phyloP scores from a whole-genome alignment of 495 filamentous ascomycete genomes.

The Glonium stellatum region DNA sequence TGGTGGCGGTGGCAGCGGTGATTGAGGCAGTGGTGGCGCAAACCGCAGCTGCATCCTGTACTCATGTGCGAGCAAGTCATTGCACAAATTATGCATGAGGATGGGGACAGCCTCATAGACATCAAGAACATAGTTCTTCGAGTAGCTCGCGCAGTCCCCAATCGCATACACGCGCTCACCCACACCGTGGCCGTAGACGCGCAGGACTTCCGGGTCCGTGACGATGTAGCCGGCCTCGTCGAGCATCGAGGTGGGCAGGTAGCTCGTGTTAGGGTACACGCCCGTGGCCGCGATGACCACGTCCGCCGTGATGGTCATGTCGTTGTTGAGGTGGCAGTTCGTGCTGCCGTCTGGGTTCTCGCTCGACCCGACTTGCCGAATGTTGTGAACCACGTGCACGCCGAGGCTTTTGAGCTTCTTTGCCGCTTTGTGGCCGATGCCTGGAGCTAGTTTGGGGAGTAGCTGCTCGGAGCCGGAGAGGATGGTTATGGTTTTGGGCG shows the following conservation, averaged over 20 bases:
- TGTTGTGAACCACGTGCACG: slow-evolving; percentile 24
- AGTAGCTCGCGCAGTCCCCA: slow-evolving; percentile 32
- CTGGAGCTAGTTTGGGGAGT: slow-evolving; percentile 10
- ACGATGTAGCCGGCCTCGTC: slow-evolving; percentile 24
- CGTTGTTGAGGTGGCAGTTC: slow-evolving; percentile 21
- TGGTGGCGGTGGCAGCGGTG: neutral
- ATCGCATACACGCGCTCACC: slow-evolving; percentile 26
- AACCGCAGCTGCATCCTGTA: neutral
- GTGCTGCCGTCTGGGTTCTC: slow-evolving; percentile 13
- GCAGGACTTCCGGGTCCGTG: slow-evolving; percentile 17
- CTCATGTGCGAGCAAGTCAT: slow-evolving; percentile 29
- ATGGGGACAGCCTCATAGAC: slow-evolving; percentile 31
- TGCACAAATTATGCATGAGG: slow-evolving; percentile 30
- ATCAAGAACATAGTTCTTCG: slow-evolving; percentile 26
- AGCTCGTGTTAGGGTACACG: slow-evolving; percentile 27
- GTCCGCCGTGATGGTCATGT: slow-evolving; percentile 25
- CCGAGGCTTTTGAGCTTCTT: slow-evolving; percentile 21
- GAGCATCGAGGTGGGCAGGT: slow-evolving; percentile 20
- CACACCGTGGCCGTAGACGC: slow-evolving; percentile 12
- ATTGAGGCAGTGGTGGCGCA: neutral
- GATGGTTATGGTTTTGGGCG: slow-evolving; percentile 19
- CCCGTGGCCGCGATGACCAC: slow-evolving; percentile 27
- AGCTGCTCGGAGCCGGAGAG: slow-evolving; percentile 20
- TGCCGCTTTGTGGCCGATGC: slow-evolving; percentile 17
- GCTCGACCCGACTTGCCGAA: slow-evolving; percentile 13